Evolutionary conservation across 495 filamentous ascomycete species (phyloP).

Genomic region (Lophiotrema nucula): DNA sequence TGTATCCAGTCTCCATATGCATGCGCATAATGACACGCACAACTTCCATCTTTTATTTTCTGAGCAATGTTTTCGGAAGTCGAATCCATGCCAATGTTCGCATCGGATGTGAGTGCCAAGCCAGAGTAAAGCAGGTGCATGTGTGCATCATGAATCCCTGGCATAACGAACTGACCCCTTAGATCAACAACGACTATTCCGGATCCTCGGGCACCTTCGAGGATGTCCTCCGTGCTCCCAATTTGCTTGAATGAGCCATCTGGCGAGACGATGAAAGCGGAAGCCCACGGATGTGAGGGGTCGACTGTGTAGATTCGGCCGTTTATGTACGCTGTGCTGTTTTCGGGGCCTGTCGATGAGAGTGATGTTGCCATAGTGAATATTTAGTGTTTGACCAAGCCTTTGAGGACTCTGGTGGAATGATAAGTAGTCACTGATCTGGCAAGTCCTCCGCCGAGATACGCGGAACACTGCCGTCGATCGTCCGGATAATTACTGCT

Average conservation of each 20-base stretch:
- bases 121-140: constrained; percentile 20
- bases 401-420: too few relatives aligned
- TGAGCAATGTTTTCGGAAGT: constrained; percentile 10
- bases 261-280: constrained; percentile 15
- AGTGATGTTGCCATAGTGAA: not conserved
- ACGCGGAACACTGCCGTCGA: too few relatives aligned
- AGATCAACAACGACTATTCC: constrained; percentile 12
- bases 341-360: constrained; percentile 2
- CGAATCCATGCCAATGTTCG: not conserved
- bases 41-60: constrained; percentile 18
- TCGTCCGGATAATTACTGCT: too few relatives aligned
- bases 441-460: too few relatives aligned
- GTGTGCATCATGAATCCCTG: constrained; percentile 28
- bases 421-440: too few relatives aligned
- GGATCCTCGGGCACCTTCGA: not conserved
- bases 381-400: too few relatives aligned
- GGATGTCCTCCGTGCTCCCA: constrained; percentile 1
- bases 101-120: constrained; percentile 12
- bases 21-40: constrained; percentile 14
- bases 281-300: constrained; percentile 5
- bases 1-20: constrained; percentile 21
- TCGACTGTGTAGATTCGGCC: constrained; percentile 11
- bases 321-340: constrained; percentile 8
- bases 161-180: constrained; percentile 18
- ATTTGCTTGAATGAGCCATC: constrained; percentile 6